Base-by-base conservation (phyloP, 305 asterid species). In the Solanum aculeatissimum region DNA sequence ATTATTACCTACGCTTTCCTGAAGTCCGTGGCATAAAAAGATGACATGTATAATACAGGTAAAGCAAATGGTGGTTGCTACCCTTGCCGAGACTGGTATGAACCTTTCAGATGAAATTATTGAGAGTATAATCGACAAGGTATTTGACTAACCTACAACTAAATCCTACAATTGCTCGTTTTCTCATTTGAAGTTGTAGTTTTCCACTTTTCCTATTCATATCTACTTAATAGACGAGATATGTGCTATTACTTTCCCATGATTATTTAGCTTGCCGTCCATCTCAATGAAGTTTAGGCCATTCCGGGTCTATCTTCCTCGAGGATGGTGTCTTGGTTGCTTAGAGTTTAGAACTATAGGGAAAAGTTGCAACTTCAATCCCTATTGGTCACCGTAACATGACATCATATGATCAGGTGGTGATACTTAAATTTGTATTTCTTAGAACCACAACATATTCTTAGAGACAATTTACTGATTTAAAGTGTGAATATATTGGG, bases 41-140 rank as follows among this genome's bases (percentile, higher is more conserved):
- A 71, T 23, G 35, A 12, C 80, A 40, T 71, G 19, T 71, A 12
- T 42, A 84, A 32, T 91, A 27, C 89, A 96, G 99, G 98, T 96
- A 86, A 96, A 96, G 91, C 99, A 95, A 93, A 96, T 96, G 99
- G 99, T 96, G 88, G 98, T 96, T 74, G 99, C 98, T 63, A 95
- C 98, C 82, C 98, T 96, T 35, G 98, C 98, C 71, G 99, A 95
- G 91, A 95, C 99, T 79, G 99, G 99, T 47, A 97, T 97, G 99
- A 95, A 95, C 90, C 94, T 97, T 74, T 94, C 98, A 27, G 99
- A 96, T 88, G 98, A 96, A 72, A 97, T 96, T 87, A 95, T 95
- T 60, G 99, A 97, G 91, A 95, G 97, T 90, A 97, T 97, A 86
- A 95, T 97, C 25, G 98, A 97, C 92, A 97, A 97, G 99, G 99